Conservation (phyloP, 768 basidiomycete species). For the Trametes punicea region DNA sequence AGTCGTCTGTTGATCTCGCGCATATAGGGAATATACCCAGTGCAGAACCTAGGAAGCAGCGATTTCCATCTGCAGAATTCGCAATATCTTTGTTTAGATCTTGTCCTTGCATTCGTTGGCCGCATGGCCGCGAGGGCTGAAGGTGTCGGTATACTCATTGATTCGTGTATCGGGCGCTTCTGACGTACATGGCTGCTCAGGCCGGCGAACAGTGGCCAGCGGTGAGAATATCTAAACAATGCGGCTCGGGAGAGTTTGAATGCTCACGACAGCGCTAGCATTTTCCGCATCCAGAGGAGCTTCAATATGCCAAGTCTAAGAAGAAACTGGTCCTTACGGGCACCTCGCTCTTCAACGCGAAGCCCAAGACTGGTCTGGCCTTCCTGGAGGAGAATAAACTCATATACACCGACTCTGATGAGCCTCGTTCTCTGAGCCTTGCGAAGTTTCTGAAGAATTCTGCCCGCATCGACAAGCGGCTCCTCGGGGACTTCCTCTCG, state of each 20-base stretch:
- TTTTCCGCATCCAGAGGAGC: slow-evolving; percentile 52
- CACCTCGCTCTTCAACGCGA: slow-evolving; percentile 83
- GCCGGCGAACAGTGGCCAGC: slow-evolving; percentile 56
- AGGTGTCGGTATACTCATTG: slow-evolving; percentile 35
- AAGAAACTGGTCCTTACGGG: slow-evolving; percentile 86
- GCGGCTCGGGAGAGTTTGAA: not conserved
- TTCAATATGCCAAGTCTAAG: slow-evolving; percentile 70
- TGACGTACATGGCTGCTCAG: slow-evolving; percentile 16
- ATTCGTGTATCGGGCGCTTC: not conserved
- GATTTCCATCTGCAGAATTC: slow-evolving; percentile 71
- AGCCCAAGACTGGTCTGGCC: slow-evolving; percentile 86
- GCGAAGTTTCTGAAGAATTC: slow-evolving; percentile 85
- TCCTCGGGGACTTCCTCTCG: slow-evolving; percentile 91
- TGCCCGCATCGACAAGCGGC: slow-evolving; percentile 84
- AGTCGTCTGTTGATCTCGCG: not conserved
- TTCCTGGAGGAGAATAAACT: slow-evolving; percentile 93
- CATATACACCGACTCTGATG: slow-evolving; percentile 58
- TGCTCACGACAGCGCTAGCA: slow-evolving; percentile 36
- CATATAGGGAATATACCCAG: slow-evolving; percentile 74
- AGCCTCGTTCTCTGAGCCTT: slow-evolving; percentile 62
- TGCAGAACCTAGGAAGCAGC: slow-evolving; percentile 51
- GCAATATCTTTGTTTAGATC: slow-evolving; percentile 85
- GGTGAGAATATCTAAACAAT: slow-evolving; percentile 37
- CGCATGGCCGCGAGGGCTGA: slow-evolving; percentile 75
- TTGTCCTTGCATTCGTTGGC: slow-evolving; percentile 81